Base-by-base conservation (phyloP, 169 alveolate species). In the Plasmodium adleri region DNA sequence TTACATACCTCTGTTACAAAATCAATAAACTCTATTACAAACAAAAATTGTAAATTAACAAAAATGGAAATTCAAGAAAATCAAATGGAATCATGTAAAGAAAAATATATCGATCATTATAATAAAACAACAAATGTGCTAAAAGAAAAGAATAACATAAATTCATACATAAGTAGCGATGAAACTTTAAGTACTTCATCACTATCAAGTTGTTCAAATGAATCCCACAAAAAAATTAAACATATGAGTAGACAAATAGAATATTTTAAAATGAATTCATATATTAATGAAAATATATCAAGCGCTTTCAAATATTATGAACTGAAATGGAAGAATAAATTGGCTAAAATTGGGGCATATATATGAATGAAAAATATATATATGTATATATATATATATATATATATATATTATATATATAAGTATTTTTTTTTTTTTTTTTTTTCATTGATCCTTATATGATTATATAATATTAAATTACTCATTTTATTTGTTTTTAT, bases 241-340 rank as follows among this genome's bases (percentile, higher is more conserved):
- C 22, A 1, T 7, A 10, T 9, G 10, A 45, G 17, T 59, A 39
- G 47, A 39, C 47, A 39, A 39, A 39, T 39, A 39, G 62, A 59
- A 63, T 17, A 10, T n/a, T 28, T 56, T 63, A 24, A 83, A 83
- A 20, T 17, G 2, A 58, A 54, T 70, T 56, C 62, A 28, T 83
- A 68, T 63, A 67, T 83, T 32, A 72, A 62, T 63, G 59, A 62
- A 68, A 72, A 83, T 62, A 72, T 83, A 47, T 67, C 91, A 26
- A 68, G 85, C 10, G 80, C 91, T 13, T 56, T 83, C n/a, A 39
- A 72, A 63, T 68, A 83, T 50, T 83, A 83, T 50, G 67, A 68
- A 63, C 15, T 56, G 3, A 68, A 83, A 54, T 83, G 91, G 91
- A 83, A 83, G 49, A 32, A 59, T 22, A 83, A 83, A 62, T 68